A percentile compares a stretch with the other conserved stretches of the same genome.
phyloP scores from a whole-genome alignment of 106 monocot species.

The Narthecium ossifragum region DNA sequence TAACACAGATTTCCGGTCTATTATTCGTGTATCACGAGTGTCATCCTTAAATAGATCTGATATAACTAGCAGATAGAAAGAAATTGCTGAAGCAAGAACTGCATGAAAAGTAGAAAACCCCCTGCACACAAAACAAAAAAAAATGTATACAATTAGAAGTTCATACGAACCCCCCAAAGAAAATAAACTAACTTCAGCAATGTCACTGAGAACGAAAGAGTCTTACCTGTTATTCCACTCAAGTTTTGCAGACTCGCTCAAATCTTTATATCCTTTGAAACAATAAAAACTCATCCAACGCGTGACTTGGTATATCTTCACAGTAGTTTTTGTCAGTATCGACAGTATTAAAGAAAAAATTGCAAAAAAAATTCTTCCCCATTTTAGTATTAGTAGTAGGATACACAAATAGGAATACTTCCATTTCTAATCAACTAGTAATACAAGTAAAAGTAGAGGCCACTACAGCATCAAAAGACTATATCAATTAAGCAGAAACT shows the following conservation, averaged over 20 bases:
- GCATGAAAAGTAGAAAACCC: conserved; percentile 90
- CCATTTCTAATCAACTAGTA: too few relatives aligned
- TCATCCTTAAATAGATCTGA: conserved; percentile 72
- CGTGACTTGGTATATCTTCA: conserved; percentile 63
- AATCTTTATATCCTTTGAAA: conserved; percentile 45
- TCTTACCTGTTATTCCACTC: conserved; percentile 85
- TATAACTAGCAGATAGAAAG: conserved; percentile 64
- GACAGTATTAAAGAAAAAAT: background rate
- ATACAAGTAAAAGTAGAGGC: too few relatives aligned
- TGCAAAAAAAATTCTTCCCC: background rate
- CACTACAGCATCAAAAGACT: too few relatives aligned
- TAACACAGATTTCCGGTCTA: conserved; percentile 48
- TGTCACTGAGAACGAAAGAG: too few relatives aligned
- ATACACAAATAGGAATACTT: too few relatives aligned
- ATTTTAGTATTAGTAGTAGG: too few relatives aligned
- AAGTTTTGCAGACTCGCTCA: conserved; percentile 38
- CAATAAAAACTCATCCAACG: conserved; percentile 26
- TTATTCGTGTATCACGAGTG: conserved; percentile 16
- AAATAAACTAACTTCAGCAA: too few relatives aligned
- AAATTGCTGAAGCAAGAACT: conserved; percentile 51
- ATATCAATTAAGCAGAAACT: too few relatives aligned
- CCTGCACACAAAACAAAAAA: conserved; percentile 29
- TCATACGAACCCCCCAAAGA: too few relatives aligned
- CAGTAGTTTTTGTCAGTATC: too few relatives aligned
- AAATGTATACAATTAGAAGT: too few relatives aligned